Evolutionary conservation across 1,284 basidiomycete species (phyloP), one percentile per base, ranked within the genome.

Genomic region (Leucoagaricus sp.): DNA sequence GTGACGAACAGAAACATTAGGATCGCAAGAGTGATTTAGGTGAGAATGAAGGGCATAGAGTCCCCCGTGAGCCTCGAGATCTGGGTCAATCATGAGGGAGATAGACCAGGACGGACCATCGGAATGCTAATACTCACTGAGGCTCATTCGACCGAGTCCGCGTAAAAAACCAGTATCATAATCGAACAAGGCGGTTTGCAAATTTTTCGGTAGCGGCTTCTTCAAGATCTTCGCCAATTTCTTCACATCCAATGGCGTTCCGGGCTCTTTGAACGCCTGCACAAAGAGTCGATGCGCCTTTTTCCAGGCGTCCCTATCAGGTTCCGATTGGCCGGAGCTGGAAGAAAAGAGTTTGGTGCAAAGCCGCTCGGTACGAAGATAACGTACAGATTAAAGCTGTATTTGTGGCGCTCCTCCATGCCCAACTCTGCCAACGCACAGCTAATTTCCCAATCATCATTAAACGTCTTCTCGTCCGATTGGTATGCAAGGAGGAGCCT

Each of bases 31-130:
- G 69, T 96, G 94, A 72, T 96, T 96, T 38, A 96, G 69, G 67
- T 95, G 92, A 1, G 91, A 89, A 70, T 96, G 93, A 8, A 96
- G 80, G 6, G 82, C 80, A 71, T 95, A 96, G 9, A 96, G 75
- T 1, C 93, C 94, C 4, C 94, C 94, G 60, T 93, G 91, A 2
- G 87, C 84, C 72, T 96, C 94, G 58, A 93, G 77, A 68, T 95
- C 89, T 91, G 29, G 10, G n/a, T 31, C 19, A 12, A 41, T 23
- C 9, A 41, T 21, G 40, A 41, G 5, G 13, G 23, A 23, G 33
- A 2, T 49, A 9, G n/a, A n/a, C 17, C 31, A 23, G 10, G 19
- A 23, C n/a, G 8, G 38, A 1, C 4, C 21, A 12, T 41, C 8
- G 10, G 21, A 13, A 21, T 44, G 41, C 19, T 19, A 23, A 8